Base-by-base conservation (phyloP, 2,329 filamentous ascomycete species). In the Xylogone sp. region DNA sequence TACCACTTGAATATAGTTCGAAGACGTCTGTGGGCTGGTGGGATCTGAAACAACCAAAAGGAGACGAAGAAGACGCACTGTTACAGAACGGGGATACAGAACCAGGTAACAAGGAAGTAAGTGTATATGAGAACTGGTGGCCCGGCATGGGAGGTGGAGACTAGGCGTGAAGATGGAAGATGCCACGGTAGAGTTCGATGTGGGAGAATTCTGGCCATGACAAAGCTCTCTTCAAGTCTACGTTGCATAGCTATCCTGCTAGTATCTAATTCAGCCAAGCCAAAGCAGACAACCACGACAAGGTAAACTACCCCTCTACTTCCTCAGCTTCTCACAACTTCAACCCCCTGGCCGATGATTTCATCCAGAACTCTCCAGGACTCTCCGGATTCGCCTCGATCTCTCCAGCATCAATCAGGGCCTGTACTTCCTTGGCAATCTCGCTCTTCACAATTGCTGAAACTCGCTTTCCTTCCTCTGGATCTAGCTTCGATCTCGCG, bases 321-420 rank as follows among this genome's bases (percentile, higher is more conserved):
- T 39, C n/a, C 34, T n/a, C n/a, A 39, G 5, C 8, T 18, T 4
- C 34, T 39, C 34, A 39, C 34, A 39, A 39, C 34, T 39, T 39
- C n/a, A 39, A 39, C 13, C 34, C 34, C n/a, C 34, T 39, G 8
- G 34, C 34, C 34, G 34, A 16, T 16, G 6, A 6, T 16, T 39
- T 88, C 6, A 87, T 90, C 13, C 76, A 78, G 22, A 86, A 85
- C 3, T 85, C 87, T 1, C 86, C 90, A 6, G 24, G 45, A 64
- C 84, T 83, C 3, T 89, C 88, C 66, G 79, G 82, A 65, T 66
- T 42, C 52, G 54, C 29, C 34, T 19, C 21, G 21, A 19, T 16
- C 27, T 47, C 42, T 44, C 51, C 27, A 6, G 27, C n/a, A 21
- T 48, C 34, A 24, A 56, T 46, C 45, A 39, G 13, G n/a, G 34